phyloP scores from a whole-genome alignment of 2,329 filamentous ascomycete species.

The Sporothrix euskadiensis region DNA sequence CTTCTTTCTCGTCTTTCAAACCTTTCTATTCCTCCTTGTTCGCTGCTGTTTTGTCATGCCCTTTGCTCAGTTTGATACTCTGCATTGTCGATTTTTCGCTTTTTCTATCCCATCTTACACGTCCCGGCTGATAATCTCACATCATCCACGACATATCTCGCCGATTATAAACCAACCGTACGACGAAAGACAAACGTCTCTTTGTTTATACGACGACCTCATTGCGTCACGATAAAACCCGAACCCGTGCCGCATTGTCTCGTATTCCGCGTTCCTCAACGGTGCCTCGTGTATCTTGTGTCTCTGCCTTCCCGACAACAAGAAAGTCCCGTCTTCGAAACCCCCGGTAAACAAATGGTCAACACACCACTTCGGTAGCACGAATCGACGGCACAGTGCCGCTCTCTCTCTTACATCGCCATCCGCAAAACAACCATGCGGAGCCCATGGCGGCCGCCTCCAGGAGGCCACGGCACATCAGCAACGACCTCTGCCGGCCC shows the following conservation, averaged over 20 bases:
- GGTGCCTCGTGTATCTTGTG: not conserved
- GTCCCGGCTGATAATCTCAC: not conserved
- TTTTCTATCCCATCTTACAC: not conserved
- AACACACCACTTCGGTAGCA: not conserved
- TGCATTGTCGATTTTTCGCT: not conserved
- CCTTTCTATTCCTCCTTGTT: not conserved
- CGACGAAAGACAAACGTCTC: not conserved
- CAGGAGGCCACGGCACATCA: not conserved
- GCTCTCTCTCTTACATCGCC: not conserved
- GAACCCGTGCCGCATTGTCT: not conserved
- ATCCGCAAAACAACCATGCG: slow-evolving; percentile 14
- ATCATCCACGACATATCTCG: not conserved
- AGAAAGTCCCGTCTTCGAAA: not conserved
- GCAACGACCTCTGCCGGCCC: not conserved
- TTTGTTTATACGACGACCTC: not conserved
- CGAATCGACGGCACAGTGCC: not conserved
- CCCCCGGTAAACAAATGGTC: slow-evolving; percentile 2
- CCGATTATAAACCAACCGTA: not conserved
- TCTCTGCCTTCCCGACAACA: not conserved
- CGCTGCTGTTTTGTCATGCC: not conserved
- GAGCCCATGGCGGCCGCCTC: slow-evolving; percentile 5
- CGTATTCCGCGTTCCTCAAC: not conserved
- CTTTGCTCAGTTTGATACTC: not conserved
- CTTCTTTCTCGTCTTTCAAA: not conserved
- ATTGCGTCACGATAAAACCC: not conserved